Evolutionary conservation across 805 yeast species (phyloP).

Genomic region (Metschnikowia santaceciliae): DNA sequence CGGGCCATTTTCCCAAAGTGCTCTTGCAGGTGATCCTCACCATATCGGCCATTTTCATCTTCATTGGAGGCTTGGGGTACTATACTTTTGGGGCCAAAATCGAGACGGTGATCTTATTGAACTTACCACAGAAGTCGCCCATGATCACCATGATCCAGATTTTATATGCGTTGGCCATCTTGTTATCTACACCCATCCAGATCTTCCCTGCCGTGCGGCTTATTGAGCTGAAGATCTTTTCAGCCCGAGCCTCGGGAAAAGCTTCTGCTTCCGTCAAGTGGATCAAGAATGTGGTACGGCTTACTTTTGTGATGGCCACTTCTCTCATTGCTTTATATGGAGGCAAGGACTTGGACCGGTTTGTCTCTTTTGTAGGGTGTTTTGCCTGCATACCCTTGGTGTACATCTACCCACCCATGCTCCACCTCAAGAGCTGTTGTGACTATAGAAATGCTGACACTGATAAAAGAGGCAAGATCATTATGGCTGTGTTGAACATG

Average conservation of each 20-base stretch:
- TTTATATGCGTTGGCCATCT: slow-evolving; percentile 68
- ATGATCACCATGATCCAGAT: slow-evolving; percentile 63
- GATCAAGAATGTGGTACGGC: slow-evolving; percentile 60
- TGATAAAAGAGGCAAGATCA: slow-evolving; percentile 29
- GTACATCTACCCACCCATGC: slow-evolving; percentile 79
- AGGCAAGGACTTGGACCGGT: slow-evolving; percentile 63
- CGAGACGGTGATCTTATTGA: slow-evolving; percentile 65
- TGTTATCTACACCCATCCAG: slow-evolving; percentile 78
- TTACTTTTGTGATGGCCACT: slow-evolving; percentile 50
- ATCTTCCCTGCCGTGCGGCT: slow-evolving; percentile 75
- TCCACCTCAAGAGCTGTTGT: slow-evolving; percentile 57
- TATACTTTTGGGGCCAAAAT: slow-evolving; percentile 61
- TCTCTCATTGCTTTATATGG: slow-evolving; percentile 62
- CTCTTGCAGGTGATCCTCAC: slow-evolving; percentile 57
- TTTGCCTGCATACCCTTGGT: slow-evolving; percentile 85
- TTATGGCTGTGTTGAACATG: slow-evolving; percentile 44
- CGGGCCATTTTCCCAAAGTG: slow-evolving; percentile 67
- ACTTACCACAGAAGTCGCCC: slow-evolving; percentile 64
- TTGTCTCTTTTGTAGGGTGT: slow-evolving; percentile 79
- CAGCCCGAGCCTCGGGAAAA: slow-evolving; percentile 50
- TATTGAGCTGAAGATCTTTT: slow-evolving; percentile 59
- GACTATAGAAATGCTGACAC: slow-evolving; percentile 16
- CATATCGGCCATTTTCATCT: slow-evolving; percentile 58
- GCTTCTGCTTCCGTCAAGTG: slow-evolving; percentile 51
- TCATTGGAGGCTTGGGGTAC: slow-evolving; percentile 67